A percentile compares a stretch with the other conserved stretches of the same genome.
phyloP scores from a whole-genome alignment of 306 rosid species.

The Castanea crenata region DNA sequence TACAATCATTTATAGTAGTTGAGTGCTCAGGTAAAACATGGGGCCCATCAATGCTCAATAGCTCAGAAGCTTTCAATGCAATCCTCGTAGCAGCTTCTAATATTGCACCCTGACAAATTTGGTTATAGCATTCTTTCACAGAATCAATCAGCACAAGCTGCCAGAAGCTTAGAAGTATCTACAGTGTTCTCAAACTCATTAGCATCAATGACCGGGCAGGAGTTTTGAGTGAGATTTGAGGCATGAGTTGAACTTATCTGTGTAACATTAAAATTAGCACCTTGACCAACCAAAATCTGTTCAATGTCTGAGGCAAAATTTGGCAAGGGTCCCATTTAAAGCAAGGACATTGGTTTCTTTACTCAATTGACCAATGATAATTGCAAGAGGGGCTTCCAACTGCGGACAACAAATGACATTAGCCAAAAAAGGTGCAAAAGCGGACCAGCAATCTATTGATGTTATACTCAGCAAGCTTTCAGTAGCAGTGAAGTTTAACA shows the following conservation, averaged over 20 bases:
- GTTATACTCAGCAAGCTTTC: slow-evolving; percentile 72
- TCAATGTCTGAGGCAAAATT: slow-evolving; percentile 75
- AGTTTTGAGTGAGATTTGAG: slow-evolving; percentile 69
- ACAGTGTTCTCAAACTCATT: slow-evolving; percentile 59
- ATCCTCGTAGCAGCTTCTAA: slow-evolving; percentile 79
- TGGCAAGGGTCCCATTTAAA: slow-evolving; percentile 60
- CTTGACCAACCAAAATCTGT: slow-evolving; percentile 85
- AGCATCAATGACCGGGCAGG: slow-evolving; percentile 70
- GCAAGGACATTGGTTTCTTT: slow-evolving; percentile 67
- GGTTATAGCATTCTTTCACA: slow-evolving; percentile 84
- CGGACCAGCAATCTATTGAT: slow-evolving; percentile 82
- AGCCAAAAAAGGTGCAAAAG: slow-evolving; percentile 79
- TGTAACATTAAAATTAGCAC: slow-evolving; percentile 56
- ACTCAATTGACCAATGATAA: slow-evolving; percentile 87
- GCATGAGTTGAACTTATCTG: slow-evolving; percentile 67
- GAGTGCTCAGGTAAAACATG: slow-evolving; percentile 58
- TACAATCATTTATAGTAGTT: slow-evolving; percentile 61
- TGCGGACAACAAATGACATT: slow-evolving; percentile 97
- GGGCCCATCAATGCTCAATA: slow-evolving; percentile 49
- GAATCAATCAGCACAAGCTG: slow-evolving; percentile 83
- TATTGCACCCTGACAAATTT: slow-evolving; percentile 81
- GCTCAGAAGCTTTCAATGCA: slow-evolving; percentile 63
- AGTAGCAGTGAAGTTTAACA: slow-evolving; percentile 72
- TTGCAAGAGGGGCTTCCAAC: slow-evolving; percentile 84
- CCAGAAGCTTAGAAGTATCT: slow-evolving; percentile 75